phyloP scores from a whole-genome alignment of 345 rosid species.

The Adansonia digitata region DNA sequence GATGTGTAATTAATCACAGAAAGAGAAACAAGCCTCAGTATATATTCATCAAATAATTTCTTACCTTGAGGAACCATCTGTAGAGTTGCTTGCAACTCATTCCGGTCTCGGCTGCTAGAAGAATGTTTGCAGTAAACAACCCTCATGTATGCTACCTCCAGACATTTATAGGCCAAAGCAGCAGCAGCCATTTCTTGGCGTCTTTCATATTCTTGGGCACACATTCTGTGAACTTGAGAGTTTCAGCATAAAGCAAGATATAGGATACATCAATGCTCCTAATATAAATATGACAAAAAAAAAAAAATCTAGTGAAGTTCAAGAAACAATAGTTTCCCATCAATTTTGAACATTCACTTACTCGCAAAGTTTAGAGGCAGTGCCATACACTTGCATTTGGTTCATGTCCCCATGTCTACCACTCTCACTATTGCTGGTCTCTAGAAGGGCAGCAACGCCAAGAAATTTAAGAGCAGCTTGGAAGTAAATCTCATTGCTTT shows the following conservation, averaged over 20 bases:
- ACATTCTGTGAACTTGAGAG: slow-evolving; percentile 42
- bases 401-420: slow-evolving; percentile 40
- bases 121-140: slow-evolving; percentile 45
- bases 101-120: slow-evolving; percentile 40
- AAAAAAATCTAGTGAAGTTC: neutral
- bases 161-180: slow-evolving; percentile 81
- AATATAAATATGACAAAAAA: neutral
- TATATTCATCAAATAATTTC: neutral
- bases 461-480: slow-evolving; percentile 79
- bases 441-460: slow-evolving; percentile 61
- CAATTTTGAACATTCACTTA: slow-evolving; percentile 36
- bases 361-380: slow-evolving; percentile 60
- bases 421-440: slow-evolving; percentile 40
- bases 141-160: slow-evolving; percentile 75
- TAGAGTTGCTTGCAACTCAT: slow-evolving; percentile 48
- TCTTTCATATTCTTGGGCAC: slow-evolving; percentile 67
- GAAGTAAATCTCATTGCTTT: slow-evolving; percentile 60
- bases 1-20: neutral
- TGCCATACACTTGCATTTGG: slow-evolving; percentile 44
- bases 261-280: neutral
- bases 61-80: slow-evolving; percentile 61
- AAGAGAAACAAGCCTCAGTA: neutral
- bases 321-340: slow-evolving; percentile 16
- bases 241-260: slow-evolving; percentile 9
- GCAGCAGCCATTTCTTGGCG: slow-evolving; percentile 64